phyloP scores from a whole-genome alignment of 2,329 filamentous ascomycete species.

The Onygenales sp. region DNA sequence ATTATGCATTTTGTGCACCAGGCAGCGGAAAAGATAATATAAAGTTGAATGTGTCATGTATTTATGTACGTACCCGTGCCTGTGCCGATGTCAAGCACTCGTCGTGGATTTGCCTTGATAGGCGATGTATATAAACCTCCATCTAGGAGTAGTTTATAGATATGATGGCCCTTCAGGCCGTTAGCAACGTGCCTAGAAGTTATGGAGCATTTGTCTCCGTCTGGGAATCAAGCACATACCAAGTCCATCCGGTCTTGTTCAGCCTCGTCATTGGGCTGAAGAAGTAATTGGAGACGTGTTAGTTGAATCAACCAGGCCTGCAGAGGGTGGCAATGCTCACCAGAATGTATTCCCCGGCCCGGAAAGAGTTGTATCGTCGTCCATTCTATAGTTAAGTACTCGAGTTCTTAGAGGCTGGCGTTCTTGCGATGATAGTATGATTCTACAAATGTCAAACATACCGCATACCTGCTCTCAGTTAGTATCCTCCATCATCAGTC shows the following conservation, averaged over 20 bases:
- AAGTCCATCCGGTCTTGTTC: slow-evolving; percentile 27
- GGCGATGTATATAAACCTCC: slow-evolving; percentile 18
- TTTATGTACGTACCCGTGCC: slow-evolving; percentile 25
- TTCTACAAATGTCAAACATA: neutral
- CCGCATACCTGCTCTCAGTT: neutral
- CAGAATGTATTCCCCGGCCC: slow-evolving; percentile 16
- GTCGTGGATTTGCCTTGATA: slow-evolving; percentile 13
- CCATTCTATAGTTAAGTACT: slow-evolving; percentile 12
- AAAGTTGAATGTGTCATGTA: neutral
- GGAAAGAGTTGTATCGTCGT: slow-evolving; percentile 17
- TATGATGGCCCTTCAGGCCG: slow-evolving; percentile 15
- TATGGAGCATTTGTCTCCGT: slow-evolving; percentile 18
- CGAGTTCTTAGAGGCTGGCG: no score
- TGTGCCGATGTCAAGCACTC: slow-evolving; percentile 33
- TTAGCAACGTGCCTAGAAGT: neutral
- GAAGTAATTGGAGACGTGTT: neutral
- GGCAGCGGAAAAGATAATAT: no score
- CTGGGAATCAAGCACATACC: slow-evolving; percentile 23
- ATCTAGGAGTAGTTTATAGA: slow-evolving; percentile 17
- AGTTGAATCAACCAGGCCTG: neutral
- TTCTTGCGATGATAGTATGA: no score
- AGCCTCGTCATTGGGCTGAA: slow-evolving; percentile 25
- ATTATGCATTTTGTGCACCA: no score
- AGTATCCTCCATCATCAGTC: neutral
- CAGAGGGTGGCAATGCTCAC: slow-evolving; percentile 5